Conservation (phyloP, 179 eudicot species). For the Silene coronaria region DNA sequence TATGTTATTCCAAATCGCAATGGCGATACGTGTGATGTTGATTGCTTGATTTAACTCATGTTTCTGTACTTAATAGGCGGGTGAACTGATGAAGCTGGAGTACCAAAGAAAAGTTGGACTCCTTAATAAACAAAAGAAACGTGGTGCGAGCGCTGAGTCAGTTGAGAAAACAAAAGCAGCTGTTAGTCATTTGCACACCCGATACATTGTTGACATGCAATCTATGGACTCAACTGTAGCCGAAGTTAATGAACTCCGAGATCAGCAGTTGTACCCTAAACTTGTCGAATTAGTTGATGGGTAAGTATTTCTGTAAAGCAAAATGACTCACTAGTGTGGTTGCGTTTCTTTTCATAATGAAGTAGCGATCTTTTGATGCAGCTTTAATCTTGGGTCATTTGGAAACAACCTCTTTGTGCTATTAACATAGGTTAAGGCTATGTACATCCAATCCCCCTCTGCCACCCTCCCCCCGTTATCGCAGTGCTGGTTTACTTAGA, state of each 20-base stretch:
- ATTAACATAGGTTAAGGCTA: too few relatives aligned
- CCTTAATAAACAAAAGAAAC: conserved; percentile 79
- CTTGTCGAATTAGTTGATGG: conserved; percentile 75
- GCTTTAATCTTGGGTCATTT: too few relatives aligned
- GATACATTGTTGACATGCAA: conserved; percentile 97
- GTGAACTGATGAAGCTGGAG: conserved; percentile 88
- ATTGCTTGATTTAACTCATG: not conserved
- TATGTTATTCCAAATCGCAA: not conserved
- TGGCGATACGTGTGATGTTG: not conserved
- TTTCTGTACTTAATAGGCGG: conserved; percentile 45
- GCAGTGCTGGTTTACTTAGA: too few relatives aligned
- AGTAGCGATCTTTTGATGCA: too few relatives aligned
- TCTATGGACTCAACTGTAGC: conserved; percentile 94
- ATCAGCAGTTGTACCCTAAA: conserved; percentile 80
- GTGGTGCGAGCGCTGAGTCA: conserved; percentile 62
- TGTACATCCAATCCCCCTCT: too few relatives aligned
- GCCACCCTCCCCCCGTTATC: too few relatives aligned
- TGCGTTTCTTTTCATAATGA: too few relatives aligned
- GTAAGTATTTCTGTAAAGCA: conserved; percentile 26
- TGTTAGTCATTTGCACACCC: conserved; percentile 91
- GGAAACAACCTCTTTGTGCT: too few relatives aligned
- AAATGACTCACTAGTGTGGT: too few relatives aligned
- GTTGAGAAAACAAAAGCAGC: conserved; percentile 95
- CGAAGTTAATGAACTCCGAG: conserved; percentile 87
- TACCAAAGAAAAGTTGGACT: conserved; percentile 75